These are phyloP conservation scores for Pythium myriotylum DNA, from an alignment of 352 stramenopile species.

Conservation along the genomic window DNA sequence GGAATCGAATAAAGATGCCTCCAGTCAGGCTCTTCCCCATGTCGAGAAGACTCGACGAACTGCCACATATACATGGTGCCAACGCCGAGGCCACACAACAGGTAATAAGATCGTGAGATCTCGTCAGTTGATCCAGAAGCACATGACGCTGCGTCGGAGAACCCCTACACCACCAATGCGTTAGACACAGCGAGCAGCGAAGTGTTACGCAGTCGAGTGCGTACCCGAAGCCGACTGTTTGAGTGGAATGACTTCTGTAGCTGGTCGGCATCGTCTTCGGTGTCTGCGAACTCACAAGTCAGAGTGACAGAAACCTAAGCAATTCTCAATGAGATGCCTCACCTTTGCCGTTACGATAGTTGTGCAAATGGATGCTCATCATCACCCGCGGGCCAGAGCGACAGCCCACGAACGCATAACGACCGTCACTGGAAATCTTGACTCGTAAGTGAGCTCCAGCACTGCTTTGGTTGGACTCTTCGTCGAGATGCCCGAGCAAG, in stretches of 20 bases:
- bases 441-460: slow-evolving; percentile 59
- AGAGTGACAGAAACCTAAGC: too few species aligned
- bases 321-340: slow-evolving; percentile 19
- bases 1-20: slow-evolving; percentile 56
- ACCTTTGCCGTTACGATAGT: slow-evolving; percentile 86
- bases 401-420: slow-evolving; percentile 84
- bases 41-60: slow-evolving; percentile 48
- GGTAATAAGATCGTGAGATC: slow-evolving; percentile 50
- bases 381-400: slow-evolving; percentile 65
- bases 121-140: neutral
- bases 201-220: slow-evolving; percentile 41
- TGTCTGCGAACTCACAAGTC: too few species aligned
- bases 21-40: slow-evolving; percentile 45
- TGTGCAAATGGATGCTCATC: slow-evolving; percentile 82
- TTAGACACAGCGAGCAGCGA: slow-evolving; percentile 9
- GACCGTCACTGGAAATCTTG: slow-evolving; percentile 77
- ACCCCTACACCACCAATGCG: slow-evolving; percentile 46
- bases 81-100: slow-evolving; percentile 74
- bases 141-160: slow-evolving; percentile 71
- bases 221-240: too few species aligned
- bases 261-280: slow-evolving; percentile 77
- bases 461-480: slow-evolving; percentile 61
- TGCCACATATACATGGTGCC: slow-evolving; percentile 75
- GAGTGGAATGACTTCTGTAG: slow-evolving; percentile 76
- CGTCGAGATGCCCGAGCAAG: slow-evolving; percentile 78